Evolutionary conservation across 257 asterid genomes (phyloP).

Genomic region (Nicotiana knightiana): DNA sequence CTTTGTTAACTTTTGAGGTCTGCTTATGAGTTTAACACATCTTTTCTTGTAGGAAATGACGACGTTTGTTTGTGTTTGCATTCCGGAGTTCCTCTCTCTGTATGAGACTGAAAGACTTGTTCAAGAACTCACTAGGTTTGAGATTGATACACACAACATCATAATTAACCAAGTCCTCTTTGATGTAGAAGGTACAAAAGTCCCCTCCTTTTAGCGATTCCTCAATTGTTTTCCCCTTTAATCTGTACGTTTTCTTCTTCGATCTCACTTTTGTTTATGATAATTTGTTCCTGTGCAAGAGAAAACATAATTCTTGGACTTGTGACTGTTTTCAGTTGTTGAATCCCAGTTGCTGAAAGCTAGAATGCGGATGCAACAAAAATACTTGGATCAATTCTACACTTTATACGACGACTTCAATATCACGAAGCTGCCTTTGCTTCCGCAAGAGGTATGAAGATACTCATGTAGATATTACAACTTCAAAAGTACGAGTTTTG

Average conservation of each 20-base stretch:
- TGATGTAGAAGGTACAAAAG: constrained; percentile 76
- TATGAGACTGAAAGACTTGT: constrained; percentile 96
- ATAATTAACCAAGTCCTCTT: constrained; percentile 90
- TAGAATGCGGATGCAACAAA: constrained; percentile 90
- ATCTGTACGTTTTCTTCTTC: not conserved
- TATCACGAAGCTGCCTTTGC: constrained; percentile 93
- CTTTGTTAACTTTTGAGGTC: not conserved
- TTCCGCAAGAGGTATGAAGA: constrained; percentile 77
- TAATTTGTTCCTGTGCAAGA: not conserved
- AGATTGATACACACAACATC: constrained; percentile 93
- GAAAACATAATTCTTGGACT: not conserved
- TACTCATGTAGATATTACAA: not conserved
- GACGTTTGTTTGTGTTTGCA: constrained; percentile 89
- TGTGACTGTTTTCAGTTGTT: constrained; percentile 34
- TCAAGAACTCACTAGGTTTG: constrained; percentile 90
- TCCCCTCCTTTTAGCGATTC: not conserved
- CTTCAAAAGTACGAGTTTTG: too few relatives aligned
- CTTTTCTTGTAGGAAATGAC: constrained; percentile 66
- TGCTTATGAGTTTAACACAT: not conserved
- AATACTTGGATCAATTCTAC: constrained; percentile 89
- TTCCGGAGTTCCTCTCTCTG: constrained; percentile 92
- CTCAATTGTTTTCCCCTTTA: not conserved
- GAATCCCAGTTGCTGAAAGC: constrained; percentile 87
- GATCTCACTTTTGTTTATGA: not conserved
- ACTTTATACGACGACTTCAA: constrained; percentile 78